These are phyloP conservation scores for Gyromitra esculenta DNA, from an alignment of 2,329 filamentous ascomycete genomes.

Conservation along the genomic window DNA sequence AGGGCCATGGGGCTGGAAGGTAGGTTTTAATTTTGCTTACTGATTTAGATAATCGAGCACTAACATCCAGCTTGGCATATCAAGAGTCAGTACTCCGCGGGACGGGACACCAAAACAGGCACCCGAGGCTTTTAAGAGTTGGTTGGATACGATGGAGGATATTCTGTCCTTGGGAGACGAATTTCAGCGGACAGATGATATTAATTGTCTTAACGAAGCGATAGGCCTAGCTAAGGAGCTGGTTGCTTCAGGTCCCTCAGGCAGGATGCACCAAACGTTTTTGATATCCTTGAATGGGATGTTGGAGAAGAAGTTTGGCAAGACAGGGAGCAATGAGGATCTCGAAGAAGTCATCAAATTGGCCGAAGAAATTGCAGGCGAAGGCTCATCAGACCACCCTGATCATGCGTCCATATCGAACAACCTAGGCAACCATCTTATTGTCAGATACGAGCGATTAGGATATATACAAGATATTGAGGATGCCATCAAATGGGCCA, in stretches of 20 bases:
- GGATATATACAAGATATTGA: slow-evolving; percentile 2
- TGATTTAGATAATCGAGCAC: neutral
- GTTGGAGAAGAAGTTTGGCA: slow-evolving; percentile 10
- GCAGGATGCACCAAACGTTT: neutral
- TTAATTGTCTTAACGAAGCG: neutral
- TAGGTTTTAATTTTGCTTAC: neutral
- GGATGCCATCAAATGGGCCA: neutral
- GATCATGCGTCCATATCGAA: neutral
- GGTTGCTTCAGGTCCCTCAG: neutral
- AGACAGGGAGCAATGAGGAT: slow-evolving; percentile 24
- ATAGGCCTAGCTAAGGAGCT: neutral
- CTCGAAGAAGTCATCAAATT: slow-evolving; percentile 41
- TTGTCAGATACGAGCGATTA: neutral
- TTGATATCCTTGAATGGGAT: neutral
- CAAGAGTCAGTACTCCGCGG: neutral
- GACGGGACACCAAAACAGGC: neutral
- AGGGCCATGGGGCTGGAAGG: neutral
- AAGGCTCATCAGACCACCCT: neutral
- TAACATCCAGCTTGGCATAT: neutral
- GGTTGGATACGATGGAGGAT: neutral
- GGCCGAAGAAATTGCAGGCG: neutral
- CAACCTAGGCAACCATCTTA: neutral
- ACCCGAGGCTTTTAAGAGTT: neutral
- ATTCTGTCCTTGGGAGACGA: neutral
- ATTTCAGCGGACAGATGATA: neutral